Percentiles rank a stretch among this genome's conserved stretches.
Conservation (phyloP, 495 filamentous ascomycete species). For the Hypoxylon lienhwacheense region DNA sequence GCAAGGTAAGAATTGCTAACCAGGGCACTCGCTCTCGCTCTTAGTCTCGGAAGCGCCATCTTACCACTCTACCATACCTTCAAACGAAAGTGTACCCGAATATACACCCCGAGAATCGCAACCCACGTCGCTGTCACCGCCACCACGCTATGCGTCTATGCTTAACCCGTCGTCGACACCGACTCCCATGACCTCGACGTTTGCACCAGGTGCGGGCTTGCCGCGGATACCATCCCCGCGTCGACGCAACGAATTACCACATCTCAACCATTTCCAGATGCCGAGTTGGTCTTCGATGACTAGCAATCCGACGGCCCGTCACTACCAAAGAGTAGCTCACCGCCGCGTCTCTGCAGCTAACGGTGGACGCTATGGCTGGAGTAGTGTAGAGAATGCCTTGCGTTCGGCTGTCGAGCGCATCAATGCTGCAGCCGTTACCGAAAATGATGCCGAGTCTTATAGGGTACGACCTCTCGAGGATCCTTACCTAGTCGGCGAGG, state of each 20-base stretch:
- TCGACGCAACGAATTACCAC: conserved; percentile 35
- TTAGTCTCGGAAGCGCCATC: conserved; percentile 53
- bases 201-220: conserved; percentile 39
- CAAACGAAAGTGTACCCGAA: conserved; percentile 45
- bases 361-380: conserved; percentile 11
- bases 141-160: conserved; percentile 26
- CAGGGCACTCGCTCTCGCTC: background rate
- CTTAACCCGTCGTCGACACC: conserved; percentile 25
- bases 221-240: conserved; percentile 44
- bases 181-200: conserved; percentile 32
- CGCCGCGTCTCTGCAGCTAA: conserved; percentile 46
- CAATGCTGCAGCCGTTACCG: conserved; percentile 11
- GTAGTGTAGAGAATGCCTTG: conserved; percentile 32
- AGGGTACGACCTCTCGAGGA: conserved; percentile 53
- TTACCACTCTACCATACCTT: conserved; percentile 47
- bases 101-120: conserved; percentile 44
- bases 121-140: conserved; percentile 9
- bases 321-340: conserved; percentile 53
- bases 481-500: conserved; percentile 56
- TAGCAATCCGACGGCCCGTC: conserved; percentile 50
- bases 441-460: conserved; percentile 19
- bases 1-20: conserved; percentile 8
- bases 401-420: conserved; percentile 31
- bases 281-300: conserved; percentile 46
- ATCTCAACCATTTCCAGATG: conserved; percentile 46